Base-by-base conservation (phyloP, 2,329 filamentous ascomycete genomes). In the Xylaria polymorpha region DNA sequence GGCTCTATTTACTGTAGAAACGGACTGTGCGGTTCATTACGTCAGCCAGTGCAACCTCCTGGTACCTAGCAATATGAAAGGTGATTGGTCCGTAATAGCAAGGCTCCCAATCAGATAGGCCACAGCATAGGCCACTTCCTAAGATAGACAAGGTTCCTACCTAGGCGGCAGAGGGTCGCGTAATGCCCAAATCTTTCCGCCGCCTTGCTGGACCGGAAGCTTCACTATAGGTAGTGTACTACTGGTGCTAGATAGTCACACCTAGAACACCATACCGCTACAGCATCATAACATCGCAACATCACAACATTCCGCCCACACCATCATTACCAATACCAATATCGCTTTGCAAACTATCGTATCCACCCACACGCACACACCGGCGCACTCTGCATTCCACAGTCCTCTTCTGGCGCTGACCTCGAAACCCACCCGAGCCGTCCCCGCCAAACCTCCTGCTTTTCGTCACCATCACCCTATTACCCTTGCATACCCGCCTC, bases 131-230 rank as follows among this genome's bases (percentile, higher is more conserved):
- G 69, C 71, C 73, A 76, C 73, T 56, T 65, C 12, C 18, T 39
- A 50, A 32, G 29, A 12, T 56, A 39, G 25, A 25, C 10, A 18
- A 9, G 9, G 20, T 44, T 20, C 14, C 58, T 71, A n/a, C n/a
- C n/a, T n/a, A 77, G 76, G 76, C 76, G 76, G 73, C 76, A 77
- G 73, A 75, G 76, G 71, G 71, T 77, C 75, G 74, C 76, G 76
- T 77, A 77, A 77, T 76, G 58, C 64, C 64, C 43, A 65, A 68
- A 62, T 58, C 67, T 71, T 72, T 71, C 68, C 64, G 72, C 70
- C 74, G 72, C 70, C 74, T 73, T 70, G 70, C 71, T 59, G 25
- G 35, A 44, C 51, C 66, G 51, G 67, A 69, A 65, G 63, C 63
- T 65, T 55, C 14, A 61, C 25, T 29, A 4, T 50, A 65, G 68